Evolutionary conservation across 768 basidiomycete genomes (phyloP), one percentile per base, ranked within the genome.

Genomic region (Boletus coccyginus): DNA sequence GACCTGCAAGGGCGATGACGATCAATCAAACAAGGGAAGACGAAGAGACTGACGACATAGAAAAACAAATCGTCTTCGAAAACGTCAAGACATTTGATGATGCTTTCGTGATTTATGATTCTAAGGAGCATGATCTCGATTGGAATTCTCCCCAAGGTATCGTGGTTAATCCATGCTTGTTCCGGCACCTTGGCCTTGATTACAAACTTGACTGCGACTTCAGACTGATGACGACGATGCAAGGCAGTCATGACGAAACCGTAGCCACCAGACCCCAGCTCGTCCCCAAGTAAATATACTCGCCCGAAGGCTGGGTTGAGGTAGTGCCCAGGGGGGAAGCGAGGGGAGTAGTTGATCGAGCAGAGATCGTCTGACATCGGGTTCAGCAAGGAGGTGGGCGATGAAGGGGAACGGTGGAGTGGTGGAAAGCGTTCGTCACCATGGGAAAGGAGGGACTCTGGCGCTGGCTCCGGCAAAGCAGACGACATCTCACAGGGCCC

Each of bases 171-270:
- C 77, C 75, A 72, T 7, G 71, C 73, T 56, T 80, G 78, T 17
- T 78, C 78, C 0, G 81, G 81, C 1, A 86, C 78, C 58, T 84
- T 81, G 50, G 77, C 80, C 71, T 92, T 94, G 75, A 90, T 83
- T 66, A 98, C 94, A 70, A 98, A 97, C 74, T 98, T 98, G 72
- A 97, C 90, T 0, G 94, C 94, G 51, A 94, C 94, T 68, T 94
- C 90, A 55, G 76, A 70, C 0, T 78, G 78, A 45, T 81, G 78
- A 32, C 60, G 63, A 14, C 82, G 83, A 66, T 91, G 83, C 36
- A 77, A 73, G 11, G 92, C 94, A 3, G 89, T 88, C 81, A 96
- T 90, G 29, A 98, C 95, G 69, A 98, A 97, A 3, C 94, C 94
- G 68, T 94, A 98, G 17, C 94, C 94, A 43, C 95, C 95, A 11